These are phyloP conservation scores for Chaetoceros tenuissimus DNA, from an alignment of 108 stramenopile species.

Conservation along the genomic window DNA sequence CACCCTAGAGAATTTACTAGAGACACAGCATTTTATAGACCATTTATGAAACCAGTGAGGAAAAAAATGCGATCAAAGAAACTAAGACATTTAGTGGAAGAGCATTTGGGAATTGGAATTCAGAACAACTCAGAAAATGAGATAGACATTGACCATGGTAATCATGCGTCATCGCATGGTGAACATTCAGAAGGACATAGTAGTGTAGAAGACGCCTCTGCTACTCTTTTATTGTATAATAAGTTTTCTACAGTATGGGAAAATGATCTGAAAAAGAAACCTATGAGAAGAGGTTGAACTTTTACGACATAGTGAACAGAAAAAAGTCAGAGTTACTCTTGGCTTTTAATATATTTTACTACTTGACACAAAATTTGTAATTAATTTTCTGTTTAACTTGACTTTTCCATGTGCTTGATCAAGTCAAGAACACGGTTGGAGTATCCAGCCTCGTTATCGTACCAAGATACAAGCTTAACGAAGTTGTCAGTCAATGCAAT, in stretches of 20 bases:
- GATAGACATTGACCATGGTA: constrained; percentile 27
- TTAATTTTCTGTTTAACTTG: constrained; percentile 23
- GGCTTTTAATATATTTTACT: no score
- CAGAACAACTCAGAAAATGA: constrained; percentile 15
- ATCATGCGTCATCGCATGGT: not conserved
- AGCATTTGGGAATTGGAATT: constrained; percentile 1
- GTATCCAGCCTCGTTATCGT: constrained; percentile 98
- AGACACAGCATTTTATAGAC: constrained; percentile 31
- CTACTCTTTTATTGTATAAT: constrained; percentile 29
- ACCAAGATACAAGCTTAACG: constrained; percentile 99
- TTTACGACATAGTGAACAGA: no score
- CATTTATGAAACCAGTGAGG: constrained; percentile 27
- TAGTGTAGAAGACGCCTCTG: constrained; percentile 39
- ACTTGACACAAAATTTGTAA: not conserved
- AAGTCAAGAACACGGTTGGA: constrained; percentile 86
- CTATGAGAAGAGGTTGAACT: not conserved
- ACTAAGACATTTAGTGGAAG: constrained; percentile 20
- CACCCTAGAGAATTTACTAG: constrained; percentile 22
- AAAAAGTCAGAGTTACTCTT: no score
- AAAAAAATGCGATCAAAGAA: constrained; percentile 25
- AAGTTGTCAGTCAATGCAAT: constrained; percentile 96
- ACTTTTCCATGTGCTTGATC: constrained; percentile 88
- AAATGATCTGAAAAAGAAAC: not conserved
- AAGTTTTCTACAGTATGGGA: not conserved
- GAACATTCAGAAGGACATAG: constrained; percentile 19